Percentiles rank a stretch among this genome's conserved stretches.
phyloP scores from a whole-genome alignment of 805 yeast species.

The Hemisphaericaspora nanyangensis region DNA sequence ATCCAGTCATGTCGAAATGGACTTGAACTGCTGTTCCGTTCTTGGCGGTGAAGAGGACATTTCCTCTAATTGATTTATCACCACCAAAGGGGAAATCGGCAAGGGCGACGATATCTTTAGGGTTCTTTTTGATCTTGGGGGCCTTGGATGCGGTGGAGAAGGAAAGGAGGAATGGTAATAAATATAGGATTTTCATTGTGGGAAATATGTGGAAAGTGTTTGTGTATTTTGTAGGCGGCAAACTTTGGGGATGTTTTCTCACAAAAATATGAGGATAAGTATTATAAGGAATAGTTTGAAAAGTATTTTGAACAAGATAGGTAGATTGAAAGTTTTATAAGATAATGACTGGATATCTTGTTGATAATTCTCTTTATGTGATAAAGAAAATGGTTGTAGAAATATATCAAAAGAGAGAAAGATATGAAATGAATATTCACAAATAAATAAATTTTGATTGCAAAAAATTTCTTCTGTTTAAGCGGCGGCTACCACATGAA shows the following conservation, averaged over 20 bases:
- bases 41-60: constrained; percentile 54
- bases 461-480: too few species aligned
- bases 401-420: background rate
- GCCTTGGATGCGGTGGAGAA: constrained; percentile 29
- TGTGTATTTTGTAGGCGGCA: constrained; percentile 2
- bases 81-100: constrained; percentile 53
- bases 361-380: background rate
- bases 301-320: constrained; percentile 1
- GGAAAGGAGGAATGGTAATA: background rate
- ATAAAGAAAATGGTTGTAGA: background rate
- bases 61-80: constrained; percentile 42
- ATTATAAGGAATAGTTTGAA: constrained; percentile 2
- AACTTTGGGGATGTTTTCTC: too few species aligned
- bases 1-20: constrained; percentile 65
- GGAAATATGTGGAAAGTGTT: background rate
- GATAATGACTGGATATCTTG: background rate
- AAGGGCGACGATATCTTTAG: constrained; percentile 48
- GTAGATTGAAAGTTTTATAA: background rate
- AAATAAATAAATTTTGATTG: too few species aligned
- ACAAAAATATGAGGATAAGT: constrained; percentile 6
- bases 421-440: too few species aligned
- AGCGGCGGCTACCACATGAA: too few species aligned
- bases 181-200: constrained; percentile 1
- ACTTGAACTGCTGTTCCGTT: constrained; percentile 59
- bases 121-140: constrained; percentile 48